These are phyloP conservation scores for Paraphaeosphaeria sporulosa DNA, from an alignment of 2,329 filamentous ascomycete species.

Conservation along the genomic window DNA sequence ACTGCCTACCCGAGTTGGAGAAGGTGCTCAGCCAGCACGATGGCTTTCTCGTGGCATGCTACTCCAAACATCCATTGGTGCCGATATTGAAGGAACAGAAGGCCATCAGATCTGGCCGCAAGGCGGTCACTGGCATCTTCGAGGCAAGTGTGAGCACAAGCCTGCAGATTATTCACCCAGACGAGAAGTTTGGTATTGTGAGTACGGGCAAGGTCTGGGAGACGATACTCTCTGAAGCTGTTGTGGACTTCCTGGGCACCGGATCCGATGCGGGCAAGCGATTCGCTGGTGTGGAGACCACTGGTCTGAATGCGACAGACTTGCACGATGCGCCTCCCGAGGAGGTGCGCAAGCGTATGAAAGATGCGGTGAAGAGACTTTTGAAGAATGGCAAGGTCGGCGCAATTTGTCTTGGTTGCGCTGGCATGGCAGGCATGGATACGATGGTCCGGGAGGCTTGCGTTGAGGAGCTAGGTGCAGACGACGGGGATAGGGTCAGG, in stretches of 20 bases:
- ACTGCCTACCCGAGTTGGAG: conserved; percentile 66
- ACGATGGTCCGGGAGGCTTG: conserved; percentile 76
- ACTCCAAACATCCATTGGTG: conserved; percentile 83
- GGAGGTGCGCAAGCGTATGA: conserved; percentile 71
- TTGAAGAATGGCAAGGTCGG: conserved; percentile 65
- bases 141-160: conserved; percentile 78
- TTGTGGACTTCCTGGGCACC: conserved; percentile 68
- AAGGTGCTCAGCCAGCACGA: conserved; percentile 63
- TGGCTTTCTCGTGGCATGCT: conserved; percentile 87
- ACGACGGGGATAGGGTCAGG: conserved; percentile 65
- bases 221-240: conserved; percentile 70
- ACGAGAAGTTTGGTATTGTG: conserved; percentile 79
- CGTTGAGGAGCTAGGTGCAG: conserved; percentile 67
- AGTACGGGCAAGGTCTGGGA: conserved; percentile 90
- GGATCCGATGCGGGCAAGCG: conserved; percentile 49
- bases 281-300: conserved; percentile 84
- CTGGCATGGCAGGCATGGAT: conserved; percentile 88
- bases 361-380: conserved; percentile 72
- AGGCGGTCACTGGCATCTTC: conserved; percentile 81
- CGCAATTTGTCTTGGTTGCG: conserved; percentile 85
- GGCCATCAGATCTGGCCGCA: conserved; percentile 46
- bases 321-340: conserved; percentile 73
- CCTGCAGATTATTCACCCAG: conserved; percentile 61
- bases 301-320: conserved; percentile 80
- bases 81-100: conserved; percentile 61